Base-by-base conservation (phyloP, 2,329 filamentous ascomycete species). In the Elsinoe batatas region DNA sequence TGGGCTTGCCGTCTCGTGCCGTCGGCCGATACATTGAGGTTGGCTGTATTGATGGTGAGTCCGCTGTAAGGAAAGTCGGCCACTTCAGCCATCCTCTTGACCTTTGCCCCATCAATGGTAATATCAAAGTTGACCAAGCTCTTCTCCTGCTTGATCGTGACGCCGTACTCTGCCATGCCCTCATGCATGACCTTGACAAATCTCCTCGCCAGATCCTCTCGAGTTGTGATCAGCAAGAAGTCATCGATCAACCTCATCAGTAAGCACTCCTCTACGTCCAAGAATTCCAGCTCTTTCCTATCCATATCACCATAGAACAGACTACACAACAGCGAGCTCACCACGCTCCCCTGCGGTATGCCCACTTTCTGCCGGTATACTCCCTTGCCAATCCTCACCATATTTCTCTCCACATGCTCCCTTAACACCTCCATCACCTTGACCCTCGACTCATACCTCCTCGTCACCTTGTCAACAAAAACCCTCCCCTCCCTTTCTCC, bases 271-370 rank as follows among this genome's bases (percentile, higher is more conserved):
- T 69, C 65, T 13, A 65, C 62, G 4, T 71, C 66, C 0, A 71
- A 64, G 65, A 96, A 97, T 0, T 65, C 66, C 2, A 97, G 74
- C 12, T 84, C 74, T 22, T 82, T 76, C 5, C 71, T 71, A 69
- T 98, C 93, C 1, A 97, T 79, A 59, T 93, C 83, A 5, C 88
- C 91, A 66, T 98, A 98, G 69, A 97, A 96, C 71, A 95, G 91
- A 70, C 90, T 97, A 75, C 93, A 97, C 4, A 98, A 76, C 38
- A 90, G 76, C 42, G 85, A 87, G 0, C 91, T 96, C 4, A 98
- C 68, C 1, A 96, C 79, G 0, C 91, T 96, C 6, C 93, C 93
- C 68, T 98, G 93, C 0, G 93, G 91, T 37, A 98, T 97, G 12
- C 93, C 93, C 18, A 79, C 75, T 68, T 84, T 91, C 68, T 98